phyloP scores from a whole-genome alignment of 176 grass and related monocot genomes.

The Triticum turgidum region DNA sequence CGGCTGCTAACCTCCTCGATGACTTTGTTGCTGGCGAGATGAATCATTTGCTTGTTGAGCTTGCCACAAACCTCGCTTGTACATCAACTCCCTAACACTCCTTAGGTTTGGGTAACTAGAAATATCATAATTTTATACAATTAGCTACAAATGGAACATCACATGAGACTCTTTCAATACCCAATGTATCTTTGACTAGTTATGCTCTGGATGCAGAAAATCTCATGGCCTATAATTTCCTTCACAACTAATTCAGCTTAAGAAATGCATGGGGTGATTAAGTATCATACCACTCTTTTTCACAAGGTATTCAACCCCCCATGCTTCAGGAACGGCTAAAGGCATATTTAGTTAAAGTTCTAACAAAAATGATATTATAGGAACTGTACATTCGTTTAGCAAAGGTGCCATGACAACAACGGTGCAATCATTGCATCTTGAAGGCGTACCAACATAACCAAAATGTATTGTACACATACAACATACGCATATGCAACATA shows the following conservation, averaged over 20 bases:
- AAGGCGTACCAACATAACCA: not conserved
- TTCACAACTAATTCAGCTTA: not conserved
- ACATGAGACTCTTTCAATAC: not conserved
- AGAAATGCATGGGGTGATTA: not conserved
- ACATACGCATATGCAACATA: slow-evolving; percentile 93
- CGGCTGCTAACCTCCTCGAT: slow-evolving; percentile 45
- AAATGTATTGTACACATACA: not conserved
- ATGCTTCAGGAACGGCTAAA: not conserved
- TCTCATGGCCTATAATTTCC: no score
- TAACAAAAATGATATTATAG: not conserved
- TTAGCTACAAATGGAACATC: not conserved
- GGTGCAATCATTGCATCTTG: not conserved
- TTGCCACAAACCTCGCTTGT: slow-evolving; percentile 79
- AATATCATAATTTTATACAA: not conserved
- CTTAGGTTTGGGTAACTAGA: slow-evolving; percentile 69
- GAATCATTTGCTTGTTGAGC: slow-evolving; percentile 73
- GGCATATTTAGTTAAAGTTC: not conserved
- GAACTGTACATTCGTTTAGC: not conserved
- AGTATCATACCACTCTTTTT: not conserved
- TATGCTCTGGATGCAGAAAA: no score
- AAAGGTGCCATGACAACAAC: not conserved
- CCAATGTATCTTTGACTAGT: not conserved
- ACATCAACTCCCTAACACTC: slow-evolving; percentile 71
- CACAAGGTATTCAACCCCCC: not conserved
- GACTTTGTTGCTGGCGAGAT: slow-evolving; percentile 60